Percentiles rank a stretch among this genome's conserved stretches.
These are phyloP conservation scores for Cryphonectria radicalis DNA, from an alignment of 2,329 filamentous ascomycete species.

Conservation along the genomic window DNA sequence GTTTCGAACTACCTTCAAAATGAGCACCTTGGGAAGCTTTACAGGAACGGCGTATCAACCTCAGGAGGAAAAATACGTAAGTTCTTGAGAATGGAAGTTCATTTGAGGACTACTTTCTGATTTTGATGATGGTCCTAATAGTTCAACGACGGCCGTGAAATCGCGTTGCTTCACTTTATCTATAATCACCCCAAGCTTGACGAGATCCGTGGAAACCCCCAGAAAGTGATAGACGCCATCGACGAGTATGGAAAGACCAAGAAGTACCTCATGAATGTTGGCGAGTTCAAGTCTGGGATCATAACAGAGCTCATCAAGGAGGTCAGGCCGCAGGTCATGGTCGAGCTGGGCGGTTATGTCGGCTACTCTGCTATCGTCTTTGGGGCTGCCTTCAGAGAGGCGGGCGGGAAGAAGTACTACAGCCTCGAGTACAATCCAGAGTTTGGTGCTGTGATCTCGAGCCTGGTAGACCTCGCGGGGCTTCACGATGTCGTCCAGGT, in stretches of 20 bases:
- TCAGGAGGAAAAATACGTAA: conserved; percentile 47
- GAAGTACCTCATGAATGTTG: conserved; percentile 82
- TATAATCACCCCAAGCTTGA: conserved; percentile 65
- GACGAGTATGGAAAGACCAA: conserved; percentile 65
- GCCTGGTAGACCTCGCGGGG: conserved; percentile 74
- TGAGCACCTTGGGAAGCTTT: conserved; percentile 36
- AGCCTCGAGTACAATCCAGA: conserved; percentile 75
- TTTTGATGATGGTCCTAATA: conserved; percentile 47
- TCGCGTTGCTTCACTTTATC: conserved; percentile 72
- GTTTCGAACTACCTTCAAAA: neutral
- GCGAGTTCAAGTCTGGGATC: conserved; percentile 73
- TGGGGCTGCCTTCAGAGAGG: conserved; percentile 64
- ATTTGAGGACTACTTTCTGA: neutral
- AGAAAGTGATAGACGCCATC: conserved; percentile 68
- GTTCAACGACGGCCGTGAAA: conserved; percentile 74
- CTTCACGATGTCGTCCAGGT: conserved; percentile 72
- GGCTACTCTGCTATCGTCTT: conserved; percentile 83
- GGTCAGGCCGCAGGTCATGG: conserved; percentile 49
- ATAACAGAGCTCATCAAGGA: conserved; percentile 70
- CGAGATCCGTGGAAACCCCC: conserved; percentile 65
- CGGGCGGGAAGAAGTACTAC: conserved; percentile 68
- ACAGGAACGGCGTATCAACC: conserved; percentile 45
- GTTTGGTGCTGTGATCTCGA: conserved; percentile 71
- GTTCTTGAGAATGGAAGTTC: neutral
- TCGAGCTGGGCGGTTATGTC: conserved; percentile 81